Percentiles rank a stretch among this genome's conserved stretches.
These are phyloP conservation scores for Syzygium aromaticum DNA, from an alignment of 345 rosid genomes.

Conservation along the genomic window DNA sequence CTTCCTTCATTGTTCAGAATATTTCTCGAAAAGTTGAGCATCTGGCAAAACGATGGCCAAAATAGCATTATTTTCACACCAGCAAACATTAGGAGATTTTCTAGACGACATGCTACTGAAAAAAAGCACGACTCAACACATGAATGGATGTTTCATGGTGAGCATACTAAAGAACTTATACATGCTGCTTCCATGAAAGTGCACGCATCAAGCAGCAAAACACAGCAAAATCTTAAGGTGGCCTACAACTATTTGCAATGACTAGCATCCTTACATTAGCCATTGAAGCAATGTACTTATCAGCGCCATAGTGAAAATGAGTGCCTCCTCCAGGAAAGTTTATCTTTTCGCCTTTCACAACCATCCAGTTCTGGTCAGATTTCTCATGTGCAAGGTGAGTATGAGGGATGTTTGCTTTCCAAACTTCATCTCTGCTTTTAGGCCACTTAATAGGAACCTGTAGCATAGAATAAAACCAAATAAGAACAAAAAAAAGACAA, in stretches of 20 bases:
- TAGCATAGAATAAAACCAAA: not conserved
- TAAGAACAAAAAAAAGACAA: not conserved
- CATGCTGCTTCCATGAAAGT: not conserved
- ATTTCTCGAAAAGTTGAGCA: constrained; percentile 78
- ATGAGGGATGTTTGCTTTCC: constrained; percentile 99
- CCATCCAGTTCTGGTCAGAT: constrained; percentile 99
- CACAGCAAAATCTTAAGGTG: not conserved
- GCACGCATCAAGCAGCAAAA: not conserved
- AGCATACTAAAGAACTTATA: not conserved
- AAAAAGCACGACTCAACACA: not conserved
- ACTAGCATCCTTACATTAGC: constrained; percentile 62
- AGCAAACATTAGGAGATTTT: not conserved
- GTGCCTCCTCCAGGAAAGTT: constrained; percentile 97
- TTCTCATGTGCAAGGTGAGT: constrained; percentile 97
- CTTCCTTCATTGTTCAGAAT: constrained; percentile 70
- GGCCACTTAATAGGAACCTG: constrained; percentile 99
- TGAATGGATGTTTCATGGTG: not conserved
- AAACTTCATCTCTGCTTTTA: constrained; percentile 95
- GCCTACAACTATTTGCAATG: not conserved
- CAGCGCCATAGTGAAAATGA: constrained; percentile 99
- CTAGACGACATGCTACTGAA: not conserved
- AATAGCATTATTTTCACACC: not conserved
- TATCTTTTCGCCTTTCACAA: constrained; percentile 95
- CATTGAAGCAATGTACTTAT: constrained; percentile 83
- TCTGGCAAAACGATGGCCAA: constrained; percentile 32